Base-by-base conservation (phyloP, 2,329 filamentous ascomycete species). In the Cylindrodendrum hubeiense region DNA sequence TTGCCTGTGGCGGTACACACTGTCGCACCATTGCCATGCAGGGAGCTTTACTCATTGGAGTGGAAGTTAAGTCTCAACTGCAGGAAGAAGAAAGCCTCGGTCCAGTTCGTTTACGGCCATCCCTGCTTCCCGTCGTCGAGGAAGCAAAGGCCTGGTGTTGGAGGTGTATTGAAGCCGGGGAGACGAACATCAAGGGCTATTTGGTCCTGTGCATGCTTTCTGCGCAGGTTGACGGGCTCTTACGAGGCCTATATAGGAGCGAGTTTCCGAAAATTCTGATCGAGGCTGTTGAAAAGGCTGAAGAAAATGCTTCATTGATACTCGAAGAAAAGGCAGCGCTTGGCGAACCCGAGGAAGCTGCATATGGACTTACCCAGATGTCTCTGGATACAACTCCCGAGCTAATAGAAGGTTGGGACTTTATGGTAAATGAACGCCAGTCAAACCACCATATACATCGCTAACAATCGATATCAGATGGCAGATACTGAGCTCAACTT, bases 131-230 rank as follows among this genome's bases (percentile, higher is more conserved):
- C 2, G 76, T 82, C 1, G 24, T 88, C 5, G 72, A 81, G 0
- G 81, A 86, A 12, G 76, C 79, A 0, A 80, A 77, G 39, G 52
- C 53, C 0, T 87, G 83, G 82, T 70, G 71, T 1, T 70, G 84
- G 47, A 66, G 70, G 6, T 78, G 75, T 9, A 77, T 88, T n/a
- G 68, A 79, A 49, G 79, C 78, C 0, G 87, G 85, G 2, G 85
- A 89, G 73, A 88, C 85, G 0, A 89, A 88, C 59, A 75, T 85
- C 21, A 89, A 89, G 67, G 84, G 84, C 0, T 83, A 83, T 43
- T 52, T 89, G 19, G 78, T 88, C 13, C 65, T 77, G 0, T 69
- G 49, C 1, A 19, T 74, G 4, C 22, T 73, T 1, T 7, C 43
- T 3, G 78, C 80, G 0, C 80, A 87, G 46, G 76, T 88, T 0